phyloP scores from a whole-genome alignment of 495 filamentous ascomycete species.

The Pseudoneurospora amorphoporcata region DNA sequence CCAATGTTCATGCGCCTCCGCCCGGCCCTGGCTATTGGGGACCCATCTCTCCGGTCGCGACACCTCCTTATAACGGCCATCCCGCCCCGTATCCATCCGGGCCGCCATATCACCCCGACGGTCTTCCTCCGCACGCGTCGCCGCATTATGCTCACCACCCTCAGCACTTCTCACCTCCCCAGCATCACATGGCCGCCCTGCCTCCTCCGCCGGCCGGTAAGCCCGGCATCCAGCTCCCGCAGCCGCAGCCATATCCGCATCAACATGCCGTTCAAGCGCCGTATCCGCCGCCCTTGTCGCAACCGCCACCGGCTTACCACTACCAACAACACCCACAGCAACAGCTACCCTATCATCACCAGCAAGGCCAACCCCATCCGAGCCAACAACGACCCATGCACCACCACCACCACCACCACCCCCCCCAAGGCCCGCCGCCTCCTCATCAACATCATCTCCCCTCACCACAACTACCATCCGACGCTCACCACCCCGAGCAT shows the following conservation, averaged over 20 bases:
- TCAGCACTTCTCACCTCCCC: neutral
- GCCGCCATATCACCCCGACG: slow-evolving; percentile 2
- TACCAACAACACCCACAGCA: slow-evolving; percentile 11
- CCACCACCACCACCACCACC: neutral
- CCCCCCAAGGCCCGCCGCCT: neutral
- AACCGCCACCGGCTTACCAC: slow-evolving; percentile 1
- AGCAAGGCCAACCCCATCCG: neutral
- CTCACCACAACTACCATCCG: slow-evolving; percentile 15
- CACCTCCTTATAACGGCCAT: slow-evolving; percentile 28
- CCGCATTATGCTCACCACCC: slow-evolving; percentile 1
- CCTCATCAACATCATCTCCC: slow-evolving; percentile 11
- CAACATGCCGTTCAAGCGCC: slow-evolving; percentile 8
- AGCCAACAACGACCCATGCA: neutral
- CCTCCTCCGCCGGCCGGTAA: slow-evolving; percentile 1
- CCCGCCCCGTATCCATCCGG: slow-evolving; percentile 3
- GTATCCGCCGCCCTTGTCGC: slow-evolving; percentile 9
- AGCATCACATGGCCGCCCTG: slow-evolving; percentile 1
- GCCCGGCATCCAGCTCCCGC: slow-evolving; percentile 2
- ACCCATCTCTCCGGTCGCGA: slow-evolving; percentile 51
- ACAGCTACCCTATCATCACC: slow-evolving; percentile 16
- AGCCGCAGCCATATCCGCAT: slow-evolving; percentile 15
- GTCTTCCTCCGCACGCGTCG: slow-evolving; percentile 7
- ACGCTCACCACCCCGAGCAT: slow-evolving; percentile 11
- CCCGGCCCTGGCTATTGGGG: slow-evolving; percentile 43
- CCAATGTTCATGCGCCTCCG: slow-evolving; percentile 34